Conservation (phyloP, 108 stramenopile species). For the Stephanodiscus minutulus region DNA sequence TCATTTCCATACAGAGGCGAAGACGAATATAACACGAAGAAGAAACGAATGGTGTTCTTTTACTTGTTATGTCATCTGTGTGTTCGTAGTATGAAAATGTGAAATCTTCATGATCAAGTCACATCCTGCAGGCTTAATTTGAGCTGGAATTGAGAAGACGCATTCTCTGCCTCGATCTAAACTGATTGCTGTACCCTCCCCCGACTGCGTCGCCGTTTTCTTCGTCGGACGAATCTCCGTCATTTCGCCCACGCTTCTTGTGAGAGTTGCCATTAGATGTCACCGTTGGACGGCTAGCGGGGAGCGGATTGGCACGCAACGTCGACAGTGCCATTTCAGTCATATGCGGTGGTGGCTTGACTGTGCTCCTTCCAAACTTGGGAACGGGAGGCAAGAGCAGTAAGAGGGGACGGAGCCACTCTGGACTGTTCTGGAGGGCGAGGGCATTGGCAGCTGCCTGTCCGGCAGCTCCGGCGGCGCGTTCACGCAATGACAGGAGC, state of each 20-base stretch:
- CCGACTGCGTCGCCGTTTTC: conserved; percentile 48
- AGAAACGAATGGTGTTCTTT: conserved; percentile 11
- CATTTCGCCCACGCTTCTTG: conserved; percentile 46
- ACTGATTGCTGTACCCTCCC: conserved; percentile 77
- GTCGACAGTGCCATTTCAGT: conserved; percentile 75
- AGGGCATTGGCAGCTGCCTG: conserved; percentile 59
- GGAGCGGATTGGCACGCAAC: conserved; percentile 64
- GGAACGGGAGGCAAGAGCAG: conserved; percentile 65
- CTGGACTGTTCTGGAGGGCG: conserved; percentile 73
- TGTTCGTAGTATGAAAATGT: conserved; percentile 4
- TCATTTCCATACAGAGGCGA: background rate
- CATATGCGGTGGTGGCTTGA: conserved; percentile 83
- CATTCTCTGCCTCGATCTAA: conserved; percentile 77
- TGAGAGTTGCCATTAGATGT: conserved; percentile 34
- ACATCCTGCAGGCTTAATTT: background rate
- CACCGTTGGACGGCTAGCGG: conserved; percentile 66
- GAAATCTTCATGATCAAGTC: background rate
- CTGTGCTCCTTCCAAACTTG: conserved; percentile 64
- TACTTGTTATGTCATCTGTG: conserved; percentile 14
- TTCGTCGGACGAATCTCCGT: conserved; percentile 75
- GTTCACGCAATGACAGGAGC: conserved; percentile 69
- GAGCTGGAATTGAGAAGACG: conserved; percentile 27
- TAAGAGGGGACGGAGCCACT: conserved; percentile 80
- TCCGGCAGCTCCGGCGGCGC: conserved; percentile 40
- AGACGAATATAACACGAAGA: background rate